A percentile compares a stretch with the other conserved stretches of the same genome.
Evolutionary conservation across 805 yeast genomes (phyloP).

Genomic region (Zygosaccharomyces bailii): DNA sequence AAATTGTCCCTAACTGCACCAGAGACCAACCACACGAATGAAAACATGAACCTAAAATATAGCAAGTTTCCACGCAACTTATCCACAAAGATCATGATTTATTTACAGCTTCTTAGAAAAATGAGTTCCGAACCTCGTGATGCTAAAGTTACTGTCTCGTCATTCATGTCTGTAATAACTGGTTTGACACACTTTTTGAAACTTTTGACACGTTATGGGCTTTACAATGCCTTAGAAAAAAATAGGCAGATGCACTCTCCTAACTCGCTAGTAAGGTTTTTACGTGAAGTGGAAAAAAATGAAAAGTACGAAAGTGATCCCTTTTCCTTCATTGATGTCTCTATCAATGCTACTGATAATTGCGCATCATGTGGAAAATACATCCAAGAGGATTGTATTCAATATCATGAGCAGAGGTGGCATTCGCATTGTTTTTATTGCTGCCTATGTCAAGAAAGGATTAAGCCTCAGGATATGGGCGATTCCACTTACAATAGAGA

Average conservation of each 20-base stretch:
- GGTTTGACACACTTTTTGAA: slow-evolving; percentile 92
- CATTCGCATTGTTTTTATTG: slow-evolving; percentile 75
- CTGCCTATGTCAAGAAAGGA: slow-evolving; percentile 47
- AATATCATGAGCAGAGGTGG: slow-evolving; percentile 67
- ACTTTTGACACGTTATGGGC: slow-evolving; percentile 74
- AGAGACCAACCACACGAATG: slow-evolving; percentile 7
- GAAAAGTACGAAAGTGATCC: slow-evolving; percentile 37
- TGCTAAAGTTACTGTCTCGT: slow-evolving; percentile 43
- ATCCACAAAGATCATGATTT: slow-evolving; percentile 86
- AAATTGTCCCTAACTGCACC: slow-evolving; percentile 6
- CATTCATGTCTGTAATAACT: slow-evolving; percentile 76
- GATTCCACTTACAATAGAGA: slow-evolving; percentile 46
- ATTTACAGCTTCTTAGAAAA: slow-evolving; percentile 77
- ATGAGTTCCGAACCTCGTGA: slow-evolving; percentile 37
- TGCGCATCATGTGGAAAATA: slow-evolving; percentile 70
- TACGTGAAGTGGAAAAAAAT: slow-evolving; percentile 50
- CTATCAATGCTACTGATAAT: slow-evolving; percentile 65
- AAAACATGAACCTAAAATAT: slow-evolving; percentile 20
- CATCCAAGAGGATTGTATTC: slow-evolving; percentile 80
- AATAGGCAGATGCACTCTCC: slow-evolving; percentile 58
- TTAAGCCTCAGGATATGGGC: slow-evolving; percentile 40
- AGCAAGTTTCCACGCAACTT: slow-evolving; percentile 71
- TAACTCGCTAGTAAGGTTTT: slow-evolving; percentile 58
- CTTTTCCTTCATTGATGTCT: slow-evolving; percentile 44
- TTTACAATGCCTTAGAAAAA: slow-evolving; percentile 68